Base-by-base conservation (phyloP, 805 yeast species). In the Yueomyces sinensis region DNA sequence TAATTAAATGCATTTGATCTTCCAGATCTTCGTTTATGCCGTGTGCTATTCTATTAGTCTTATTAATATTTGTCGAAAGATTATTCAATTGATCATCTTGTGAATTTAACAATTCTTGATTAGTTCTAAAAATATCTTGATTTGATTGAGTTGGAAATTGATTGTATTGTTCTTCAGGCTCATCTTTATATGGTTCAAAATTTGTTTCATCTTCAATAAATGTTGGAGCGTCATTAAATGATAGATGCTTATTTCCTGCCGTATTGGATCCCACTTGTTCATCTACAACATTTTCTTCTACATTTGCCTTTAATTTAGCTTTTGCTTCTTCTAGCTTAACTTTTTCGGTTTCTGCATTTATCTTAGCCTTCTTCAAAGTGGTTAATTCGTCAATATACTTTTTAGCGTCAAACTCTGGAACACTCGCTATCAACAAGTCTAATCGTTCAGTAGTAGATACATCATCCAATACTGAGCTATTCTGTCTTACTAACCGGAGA, bases 11-110 rank as follows among this genome's bases (percentile, higher is more conserved):
- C 17, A 63, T 65, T 46, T 70, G 58, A 33, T 72, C 77, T 4
- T 64, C 65, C 11, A 53, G 57, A 9, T 72, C 46, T 41, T 73
- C 78, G 37, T 70, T 60, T 11, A 73, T 72, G 23, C 56, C 61
- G 9, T 62, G 28, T 2, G 76, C 66, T 31, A 73, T 53, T 1
- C 57, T 61, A 40, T 62, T 62, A 33, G 70, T 69, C 28, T 63
- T 54, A 22, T 56, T 52, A 1, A 72, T 65, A 0, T 74, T 64
- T 4, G 49, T 43, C 2, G 74, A 57, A 3, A 73, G 44, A 1
- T 47, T 31, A 9, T 56, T 58, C 9, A 73, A 41, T 27, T 64
- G 61, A 1, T 50, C 44, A 41, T 72, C 76, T 39, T 73, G 78
- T 14, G 58, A 52, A 14, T 59, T 39, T 7, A 71, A 36, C 35